Evolutionary conservation across 2,329 filamentous ascomycete species (phyloP).

Genomic region (Cryphonectria parasitica): DNA sequence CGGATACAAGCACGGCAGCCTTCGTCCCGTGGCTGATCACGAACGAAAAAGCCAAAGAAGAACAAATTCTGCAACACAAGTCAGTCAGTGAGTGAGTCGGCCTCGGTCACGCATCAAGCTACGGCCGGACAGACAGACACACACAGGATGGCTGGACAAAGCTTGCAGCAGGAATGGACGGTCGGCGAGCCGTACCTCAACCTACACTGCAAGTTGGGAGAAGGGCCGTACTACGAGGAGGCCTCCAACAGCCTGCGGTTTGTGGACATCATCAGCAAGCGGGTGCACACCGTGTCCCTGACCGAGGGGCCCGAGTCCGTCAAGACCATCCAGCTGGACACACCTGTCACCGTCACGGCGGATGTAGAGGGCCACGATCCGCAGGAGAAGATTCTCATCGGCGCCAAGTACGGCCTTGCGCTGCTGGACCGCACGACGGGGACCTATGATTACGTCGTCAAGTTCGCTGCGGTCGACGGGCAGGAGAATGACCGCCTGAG

Average conservation of each 20-base stretch:
- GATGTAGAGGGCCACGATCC: constrained; percentile 72
- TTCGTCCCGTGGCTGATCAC: constrained; percentile 22
- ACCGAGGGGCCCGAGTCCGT: constrained; percentile 64
- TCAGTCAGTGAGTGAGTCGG: background rate
- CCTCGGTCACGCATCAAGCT: background rate
- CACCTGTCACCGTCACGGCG: constrained; percentile 69
- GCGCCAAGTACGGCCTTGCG: constrained; percentile 82
- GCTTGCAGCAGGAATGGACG: constrained; percentile 55
- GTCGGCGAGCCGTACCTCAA: constrained; percentile 61
- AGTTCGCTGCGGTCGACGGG: constrained; percentile 46
- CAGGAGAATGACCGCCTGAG: constrained; percentile 58
- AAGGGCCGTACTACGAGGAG: constrained; percentile 75
- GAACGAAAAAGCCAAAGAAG: background rate
- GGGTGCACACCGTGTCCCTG: constrained; percentile 73
- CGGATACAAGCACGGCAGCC: constrained; percentile 20
- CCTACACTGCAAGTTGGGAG: constrained; percentile 68
- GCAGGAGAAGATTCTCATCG: constrained; percentile 70
- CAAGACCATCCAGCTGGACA: constrained; percentile 61
- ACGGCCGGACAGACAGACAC: constrained; percentile 3
- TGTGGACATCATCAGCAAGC: constrained; percentile 80
- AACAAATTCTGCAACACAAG: background rate
- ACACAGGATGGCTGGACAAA: constrained; percentile 37
- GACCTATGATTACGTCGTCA: constrained; percentile 56
- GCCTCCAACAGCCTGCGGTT: constrained; percentile 70
- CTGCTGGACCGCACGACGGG: constrained; percentile 68